Percentiles rank a stretch among this genome's conserved stretches.
These are phyloP conservation scores for Schwanniomyces yamadae DNA, from an alignment of 805 yeast genomes.

Conservation along the genomic window DNA sequence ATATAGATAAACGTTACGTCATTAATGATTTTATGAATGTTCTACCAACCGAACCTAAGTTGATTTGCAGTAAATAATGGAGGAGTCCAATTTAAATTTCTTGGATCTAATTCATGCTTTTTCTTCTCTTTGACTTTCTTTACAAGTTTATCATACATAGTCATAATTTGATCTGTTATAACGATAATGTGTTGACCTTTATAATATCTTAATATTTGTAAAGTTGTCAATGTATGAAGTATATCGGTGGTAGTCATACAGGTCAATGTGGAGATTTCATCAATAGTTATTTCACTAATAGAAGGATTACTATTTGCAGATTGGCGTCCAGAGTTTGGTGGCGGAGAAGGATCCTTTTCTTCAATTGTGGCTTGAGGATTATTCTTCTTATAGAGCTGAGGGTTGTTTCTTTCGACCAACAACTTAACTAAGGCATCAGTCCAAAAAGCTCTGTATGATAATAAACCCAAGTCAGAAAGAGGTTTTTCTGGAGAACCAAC, in stretches of 20 bases:
- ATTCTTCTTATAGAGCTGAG: constrained; percentile 36
- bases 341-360: constrained; percentile 27
- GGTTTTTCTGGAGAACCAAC: constrained; percentile 98
- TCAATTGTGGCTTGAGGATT: constrained; percentile 29
- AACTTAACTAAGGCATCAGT: constrained; percentile 80
- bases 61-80: constrained; percentile 96
- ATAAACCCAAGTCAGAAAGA: constrained; percentile 86
- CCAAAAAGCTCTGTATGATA: constrained; percentile 96
- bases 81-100: constrained; percentile 83
- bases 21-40: neutral
- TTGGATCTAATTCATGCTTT: constrained; percentile 72
- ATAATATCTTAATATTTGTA: constrained; percentile 85
- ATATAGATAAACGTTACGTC: constrained; percentile 3
- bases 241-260: constrained; percentile 97
- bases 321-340: constrained; percentile 18
- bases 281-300: constrained; percentile 68
- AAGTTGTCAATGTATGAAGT: constrained; percentile 86
- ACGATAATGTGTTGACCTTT: constrained; percentile 93
- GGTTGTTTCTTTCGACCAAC: constrained; percentile 57
- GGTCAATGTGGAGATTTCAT: constrained; percentile 81
- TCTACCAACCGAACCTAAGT: constrained; percentile 89
- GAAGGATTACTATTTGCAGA: constrained; percentile 9
- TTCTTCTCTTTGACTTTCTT: constrained; percentile 59
- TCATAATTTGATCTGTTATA: constrained; percentile 77
- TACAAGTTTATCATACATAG: constrained; percentile 64